Base-by-base conservation (phyloP, 1,139 yeast species). In the Geotrichum candidum region DNA sequence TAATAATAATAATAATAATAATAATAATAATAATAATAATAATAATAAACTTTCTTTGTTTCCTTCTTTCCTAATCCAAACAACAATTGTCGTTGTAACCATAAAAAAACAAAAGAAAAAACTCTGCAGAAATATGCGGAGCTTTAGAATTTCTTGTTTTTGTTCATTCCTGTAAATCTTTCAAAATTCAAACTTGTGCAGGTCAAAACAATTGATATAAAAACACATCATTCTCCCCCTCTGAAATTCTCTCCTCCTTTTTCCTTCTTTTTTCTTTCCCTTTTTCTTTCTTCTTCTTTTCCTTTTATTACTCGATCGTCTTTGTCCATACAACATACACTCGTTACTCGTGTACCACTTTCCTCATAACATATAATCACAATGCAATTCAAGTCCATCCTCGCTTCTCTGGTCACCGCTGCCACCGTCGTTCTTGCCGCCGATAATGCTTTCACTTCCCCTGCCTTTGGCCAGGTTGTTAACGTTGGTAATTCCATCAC, bases 391-490 rank as follows among this genome's bases (percentile, higher is more conserved):
- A 61, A 61, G 60, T 48, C 56, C 54, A 48, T 59, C 27, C 23
- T 63, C 27, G 65, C 65, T 51, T 53, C 70, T 45, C 63, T 73
- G 63, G 68, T 70, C 56, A 66, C 73, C 46, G 67, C 66, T n/a
- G 74, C 68, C 51, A 65, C 70, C 27, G 65, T 61, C 25, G 68
- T 68, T 22, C 77, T 71, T 35, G 67, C 66, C 48, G 64, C 67
- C 35, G 67, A 66, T 56, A 71, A 71, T 55, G 69, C 73, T 35
- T 66, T 73, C 62, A 59, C 64, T 29, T 53, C 61, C 27, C 76
- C 76, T 27, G 68, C 65, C 38, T 67, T 63, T 62, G 75, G 75
- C n/a, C 66, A 71, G 55, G 69, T 65, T 10, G 64, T 70, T 57
- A 71, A 69, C 56, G 73, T 73, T 29, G 69, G 69, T 35, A 61